These are phyloP conservation scores for Aspergillus glaucus DNA, from an alignment of 2,329 filamentous ascomycete genomes.

Conservation along the genomic window DNA sequence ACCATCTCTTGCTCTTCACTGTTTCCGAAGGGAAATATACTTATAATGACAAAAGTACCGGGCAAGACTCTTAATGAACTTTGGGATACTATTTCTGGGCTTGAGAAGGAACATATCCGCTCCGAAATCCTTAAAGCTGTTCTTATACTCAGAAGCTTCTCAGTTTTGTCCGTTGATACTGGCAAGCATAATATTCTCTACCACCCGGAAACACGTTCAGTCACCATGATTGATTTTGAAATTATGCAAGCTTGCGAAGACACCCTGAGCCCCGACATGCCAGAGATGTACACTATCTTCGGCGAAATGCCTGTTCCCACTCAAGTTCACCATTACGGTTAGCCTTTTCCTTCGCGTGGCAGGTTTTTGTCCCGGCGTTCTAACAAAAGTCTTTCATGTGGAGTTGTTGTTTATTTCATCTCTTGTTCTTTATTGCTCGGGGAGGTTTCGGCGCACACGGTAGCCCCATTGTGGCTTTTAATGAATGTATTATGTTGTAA, in stretches of 20 bases:
- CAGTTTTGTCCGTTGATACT: not conserved
- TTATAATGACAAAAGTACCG: not conserved
- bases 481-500: no score
- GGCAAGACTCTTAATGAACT: not conserved
- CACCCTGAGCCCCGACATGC: not conserved
- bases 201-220: not conserved
- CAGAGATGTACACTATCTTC: slow-evolving; percentile 4
- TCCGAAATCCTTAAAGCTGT: not conserved
- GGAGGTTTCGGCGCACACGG: no score
- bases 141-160: not conserved
- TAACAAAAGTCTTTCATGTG: no score
- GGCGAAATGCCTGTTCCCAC: not conserved
- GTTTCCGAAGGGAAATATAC: slow-evolving; percentile 2
- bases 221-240: slow-evolving; percentile 4
- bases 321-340: not conserved
- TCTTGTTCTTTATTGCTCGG: no score
- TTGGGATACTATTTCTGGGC: slow-evolving; percentile 1
- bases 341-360: no score
- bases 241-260: not conserved
- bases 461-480: no score
- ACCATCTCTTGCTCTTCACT: slow-evolving; percentile 5
- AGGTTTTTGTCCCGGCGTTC: no score
- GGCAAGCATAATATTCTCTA: slow-evolving; percentile 3
- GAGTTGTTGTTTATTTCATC: no score
- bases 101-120: not conserved